Percentiles rank a stretch among this genome's conserved stretches.
Evolutionary conservation across 129 eudicot genomes (phyloP).

Genomic region (Chrysanthemum lavandulifolium): DNA sequence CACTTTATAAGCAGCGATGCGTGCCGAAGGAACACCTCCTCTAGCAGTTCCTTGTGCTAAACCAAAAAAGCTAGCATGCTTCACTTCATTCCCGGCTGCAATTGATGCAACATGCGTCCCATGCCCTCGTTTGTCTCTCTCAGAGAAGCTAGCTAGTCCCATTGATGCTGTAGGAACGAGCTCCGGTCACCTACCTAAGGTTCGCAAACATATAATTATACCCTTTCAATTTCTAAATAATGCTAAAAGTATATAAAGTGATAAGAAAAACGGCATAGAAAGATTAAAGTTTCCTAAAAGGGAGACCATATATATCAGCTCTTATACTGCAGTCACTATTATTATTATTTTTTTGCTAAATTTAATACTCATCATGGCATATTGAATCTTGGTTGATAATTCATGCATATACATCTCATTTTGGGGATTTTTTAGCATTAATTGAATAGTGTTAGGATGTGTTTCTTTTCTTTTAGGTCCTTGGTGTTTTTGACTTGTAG

Average conservation of each 20-base stretch:
- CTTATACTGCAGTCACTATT: no score
- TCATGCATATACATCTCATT: no score
- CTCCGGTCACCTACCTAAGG: constrained; percentile 48
- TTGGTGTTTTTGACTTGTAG: no score
- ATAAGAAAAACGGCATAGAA: background rate
- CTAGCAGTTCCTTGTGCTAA: constrained; percentile 47
- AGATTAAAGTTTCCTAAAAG: background rate
- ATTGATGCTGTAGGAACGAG: constrained; percentile 21
- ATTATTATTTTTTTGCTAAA: no score
- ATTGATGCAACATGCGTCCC: constrained; percentile 57
- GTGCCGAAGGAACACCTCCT: constrained; percentile 27
- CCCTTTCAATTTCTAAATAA: background rate
- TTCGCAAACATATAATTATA: background rate
- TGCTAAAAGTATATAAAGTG: background rate
- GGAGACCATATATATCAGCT: no score
- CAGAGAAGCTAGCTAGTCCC: background rate
- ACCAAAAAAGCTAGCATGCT: constrained; percentile 33
- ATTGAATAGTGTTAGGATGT: no score
- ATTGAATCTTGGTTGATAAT: no score
- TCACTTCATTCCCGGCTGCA: constrained; percentile 40
- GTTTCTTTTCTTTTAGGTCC: no score
- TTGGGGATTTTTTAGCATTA: no score
- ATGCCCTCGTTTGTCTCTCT: constrained; percentile 40
- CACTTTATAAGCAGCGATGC: background rate
- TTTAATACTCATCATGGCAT: no score